Evolutionary conservation across 139 green algal species (phyloP).

Genomic region (Coelastrella sp.): DNA sequence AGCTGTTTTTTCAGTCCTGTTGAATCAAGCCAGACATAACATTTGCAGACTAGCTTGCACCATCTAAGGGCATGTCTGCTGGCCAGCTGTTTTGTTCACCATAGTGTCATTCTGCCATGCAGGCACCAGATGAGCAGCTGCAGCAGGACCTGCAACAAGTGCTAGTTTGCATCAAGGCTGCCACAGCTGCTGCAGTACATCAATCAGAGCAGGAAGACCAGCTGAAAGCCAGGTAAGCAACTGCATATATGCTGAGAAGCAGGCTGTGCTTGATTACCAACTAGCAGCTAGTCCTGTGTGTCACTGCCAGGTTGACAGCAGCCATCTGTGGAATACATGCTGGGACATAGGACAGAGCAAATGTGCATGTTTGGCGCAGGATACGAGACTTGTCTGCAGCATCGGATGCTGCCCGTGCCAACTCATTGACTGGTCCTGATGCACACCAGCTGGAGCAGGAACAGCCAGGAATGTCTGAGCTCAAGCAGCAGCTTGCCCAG

Average conservation of each 20-base stretch:
- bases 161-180: not conserved
- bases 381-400: not conserved
- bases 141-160: not conserved
- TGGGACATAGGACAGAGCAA: no score
- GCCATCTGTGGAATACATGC: no score
- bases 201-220: not conserved
- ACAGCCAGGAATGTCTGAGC: not conserved
- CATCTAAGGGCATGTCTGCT: no score
- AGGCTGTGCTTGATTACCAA: not conserved
- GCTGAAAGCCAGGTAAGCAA: not conserved
- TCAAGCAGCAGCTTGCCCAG: not conserved
- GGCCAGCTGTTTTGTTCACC: not conserved
- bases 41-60: no score
- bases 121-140: not conserved
- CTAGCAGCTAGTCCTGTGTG: no score
- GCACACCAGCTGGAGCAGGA: not conserved
- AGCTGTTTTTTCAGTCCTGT: no score
- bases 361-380: no score
- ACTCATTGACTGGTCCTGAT: not conserved
- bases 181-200: not conserved
- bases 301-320: no score
- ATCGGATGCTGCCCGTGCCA: not conserved
- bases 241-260: not conserved
- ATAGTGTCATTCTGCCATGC: not conserved
- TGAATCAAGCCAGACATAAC: no score